Base-by-base conservation (phyloP, 768 basidiomycete genomes). In the Gelatoporia subvermispora region DNA sequence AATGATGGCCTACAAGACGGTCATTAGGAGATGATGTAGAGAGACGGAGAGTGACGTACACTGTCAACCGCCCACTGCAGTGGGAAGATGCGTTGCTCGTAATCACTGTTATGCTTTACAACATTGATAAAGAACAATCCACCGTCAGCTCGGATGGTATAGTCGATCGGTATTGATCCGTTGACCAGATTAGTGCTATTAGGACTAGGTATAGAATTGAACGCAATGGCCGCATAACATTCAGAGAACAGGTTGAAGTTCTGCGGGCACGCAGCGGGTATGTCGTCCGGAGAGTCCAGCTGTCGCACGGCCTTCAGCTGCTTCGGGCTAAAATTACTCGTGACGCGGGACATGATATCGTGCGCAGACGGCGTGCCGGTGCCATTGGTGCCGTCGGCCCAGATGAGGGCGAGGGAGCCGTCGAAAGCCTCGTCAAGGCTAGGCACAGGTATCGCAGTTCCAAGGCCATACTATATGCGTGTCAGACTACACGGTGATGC, bases 11-110 rank as follows among this genome's bases (percentile, higher is more conserved):
- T 88, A 41, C 9, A 17, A 13, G 16, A 4, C 35, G 20, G 25
- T 22, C 2, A 16, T 46, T 1, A 36, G 18, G 9, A 23, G 34
- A 24, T 18, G 18, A 23, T 3, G 11, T 20, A 23, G n/a, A 35
- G 24, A 37, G 8, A 40, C 2, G 23, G 25, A 18, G 52, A 4
- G 13, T 18, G 1, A 44, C 77, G 22, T 51, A 83, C 86, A 60
- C 77, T 71, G 56, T 91, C 88, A 31, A 91, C 69, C 9, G 86
- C 84, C 76, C 87, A 83, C 53, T 91, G 88, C 18, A 91, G 54
- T 1, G 88, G 88, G 16, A 91, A 60, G 24, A 88, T 72, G 40
- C 82, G 68, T 45, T 68, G 68, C 62, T 89, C 85, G 54, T 83
- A 80, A 63, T 87, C 85, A 50, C 84, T 82, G 3, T 67, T 76